Evolutionary conservation across 805 yeast species (phyloP).

Genomic region (Candida palmyrensis): DNA sequence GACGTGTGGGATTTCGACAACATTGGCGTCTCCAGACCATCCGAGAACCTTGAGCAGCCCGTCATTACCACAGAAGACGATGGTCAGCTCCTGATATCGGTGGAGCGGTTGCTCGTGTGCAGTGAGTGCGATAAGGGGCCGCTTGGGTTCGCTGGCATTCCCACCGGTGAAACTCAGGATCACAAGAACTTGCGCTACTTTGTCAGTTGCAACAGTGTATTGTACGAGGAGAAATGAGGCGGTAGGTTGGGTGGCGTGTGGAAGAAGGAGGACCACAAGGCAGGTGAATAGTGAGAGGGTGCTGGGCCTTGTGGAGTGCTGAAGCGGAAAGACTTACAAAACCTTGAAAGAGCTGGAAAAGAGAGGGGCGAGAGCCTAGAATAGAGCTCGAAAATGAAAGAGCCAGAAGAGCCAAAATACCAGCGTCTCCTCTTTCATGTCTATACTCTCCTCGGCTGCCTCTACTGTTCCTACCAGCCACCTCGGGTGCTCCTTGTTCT

Average conservation of each 20-base stretch:
- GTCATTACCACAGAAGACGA: constrained; percentile 8
- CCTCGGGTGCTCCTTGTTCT: no score
- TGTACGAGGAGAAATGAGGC: constrained; percentile 22
- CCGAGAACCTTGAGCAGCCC: constrained; percentile 22
- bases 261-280: no score
- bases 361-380: no score
- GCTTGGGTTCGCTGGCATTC: constrained; percentile 57
- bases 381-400: no score
- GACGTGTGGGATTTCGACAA: constrained; percentile 81
- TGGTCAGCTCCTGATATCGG: constrained; percentile 11
- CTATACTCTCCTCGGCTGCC: no score
- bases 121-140: constrained; percentile 81
- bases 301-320: no score
- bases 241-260: neutral
- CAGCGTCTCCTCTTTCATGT: no score
- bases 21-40: constrained; percentile 61
- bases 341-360: no score
- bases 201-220: constrained; percentile 42
- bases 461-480: no score
- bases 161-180: constrained; percentile 20
- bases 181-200: constrained; percentile 38
- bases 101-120: constrained; percentile 55
- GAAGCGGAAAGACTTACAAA: no score
- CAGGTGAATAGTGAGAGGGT: no score
- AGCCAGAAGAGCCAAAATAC: no score